Base-by-base conservation (phyloP, 108 stramenopile species). In the Schizochytrium sp. region DNA sequence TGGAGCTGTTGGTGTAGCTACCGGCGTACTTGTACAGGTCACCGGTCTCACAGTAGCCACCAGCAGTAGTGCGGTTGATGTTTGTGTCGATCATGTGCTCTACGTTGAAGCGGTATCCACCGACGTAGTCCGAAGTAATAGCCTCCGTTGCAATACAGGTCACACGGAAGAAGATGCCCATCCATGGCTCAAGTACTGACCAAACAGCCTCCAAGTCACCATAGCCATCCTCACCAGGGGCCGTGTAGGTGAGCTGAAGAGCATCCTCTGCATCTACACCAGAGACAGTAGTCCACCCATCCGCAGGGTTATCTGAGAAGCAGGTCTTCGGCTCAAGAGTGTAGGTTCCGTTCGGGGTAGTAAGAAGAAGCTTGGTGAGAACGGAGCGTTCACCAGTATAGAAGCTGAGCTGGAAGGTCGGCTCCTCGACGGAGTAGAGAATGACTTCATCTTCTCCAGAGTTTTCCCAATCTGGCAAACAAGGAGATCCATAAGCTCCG, bases 401-500 rank as follows among this genome's bases (percentile, higher is more conserved):
- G 28, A 69, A 69, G 64, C 64, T 4, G 42, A 69, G 28, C 42
- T 15, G 28, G 64, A 44, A 69, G 2, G 0, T 0, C 1, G 64
- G 64, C 12, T 69, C 15, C 10, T 0, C 0, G 5, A 69, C 64
- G 0, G 40, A 0, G 76, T 83, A 83, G 2, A 83, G 47, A 5
- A 55, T 53, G 1, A 83, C 55, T 40, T 83, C 76, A 38, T 83
- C 55, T 53, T 55, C 76, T 47, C 76, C 76, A 42, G 47, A 49
- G 0, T 83, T 56, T 56, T 56, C 53, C 2, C 2, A 83, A 53
- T 83, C 76, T 0, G 76, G 76, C 10, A 49, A 53, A 40, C 76
- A 83, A 42, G 76, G 76, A n/a, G 76, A 83, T 17, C 76, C 76
- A 0, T 83, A 83, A 53, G 76, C 53, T 1, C 50, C 76, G 28